A percentile compares a stretch with the other conserved stretches of the same genome.
Conservation (phyloP, 1,139 yeast genomes). For the Barnettozyma hawaiiensis region DNA sequence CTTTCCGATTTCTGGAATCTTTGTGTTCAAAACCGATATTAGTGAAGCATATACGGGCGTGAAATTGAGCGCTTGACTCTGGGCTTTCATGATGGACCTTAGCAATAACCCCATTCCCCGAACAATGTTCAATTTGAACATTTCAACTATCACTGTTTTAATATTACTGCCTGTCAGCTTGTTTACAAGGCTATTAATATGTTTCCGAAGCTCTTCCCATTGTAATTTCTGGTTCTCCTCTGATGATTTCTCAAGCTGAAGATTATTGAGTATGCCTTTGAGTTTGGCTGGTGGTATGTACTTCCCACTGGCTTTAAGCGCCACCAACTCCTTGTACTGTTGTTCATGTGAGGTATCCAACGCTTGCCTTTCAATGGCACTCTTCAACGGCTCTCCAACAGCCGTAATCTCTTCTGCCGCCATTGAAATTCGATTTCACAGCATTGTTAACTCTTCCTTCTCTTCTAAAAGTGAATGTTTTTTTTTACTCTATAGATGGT, state of each 20-base stretch:
- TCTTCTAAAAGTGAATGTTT: not conserved
- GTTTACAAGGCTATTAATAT: slow-evolving; percentile 44
- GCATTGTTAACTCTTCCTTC: not conserved
- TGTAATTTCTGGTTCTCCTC: slow-evolving; percentile 42
- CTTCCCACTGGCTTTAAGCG: slow-evolving; percentile 39
- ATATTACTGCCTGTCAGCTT: slow-evolving; percentile 44
- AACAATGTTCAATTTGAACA: slow-evolving; percentile 49
- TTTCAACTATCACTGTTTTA: slow-evolving; percentile 39
- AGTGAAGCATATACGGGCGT: slow-evolving; percentile 55
- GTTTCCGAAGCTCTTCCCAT: slow-evolving; percentile 50
- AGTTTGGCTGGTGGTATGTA: slow-evolving; percentile 51
- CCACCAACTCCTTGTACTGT: slow-evolving; percentile 35
- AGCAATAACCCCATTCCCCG: slow-evolving; percentile 60
- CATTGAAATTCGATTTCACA: not conserved
- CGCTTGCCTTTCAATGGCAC: not conserved
- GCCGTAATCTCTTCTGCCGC: not conserved
- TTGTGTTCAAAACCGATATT: slow-evolving; percentile 56
- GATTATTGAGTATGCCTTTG: slow-evolving; percentile 37
- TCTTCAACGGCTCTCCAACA: not conserved
- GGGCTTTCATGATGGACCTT: slow-evolving; percentile 53
- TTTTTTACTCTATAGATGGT: not conserved
- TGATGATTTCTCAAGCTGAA: slow-evolving; percentile 25
- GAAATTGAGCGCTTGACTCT: slow-evolving; percentile 35
- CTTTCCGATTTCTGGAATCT: slow-evolving; percentile 66
- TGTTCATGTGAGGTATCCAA: slow-evolving; percentile 20